A percentile compares a stretch with the other conserved stretches of the same genome.
phyloP scores from a whole-genome alignment of 148 eudicot species.

The Spergularia marina region DNA sequence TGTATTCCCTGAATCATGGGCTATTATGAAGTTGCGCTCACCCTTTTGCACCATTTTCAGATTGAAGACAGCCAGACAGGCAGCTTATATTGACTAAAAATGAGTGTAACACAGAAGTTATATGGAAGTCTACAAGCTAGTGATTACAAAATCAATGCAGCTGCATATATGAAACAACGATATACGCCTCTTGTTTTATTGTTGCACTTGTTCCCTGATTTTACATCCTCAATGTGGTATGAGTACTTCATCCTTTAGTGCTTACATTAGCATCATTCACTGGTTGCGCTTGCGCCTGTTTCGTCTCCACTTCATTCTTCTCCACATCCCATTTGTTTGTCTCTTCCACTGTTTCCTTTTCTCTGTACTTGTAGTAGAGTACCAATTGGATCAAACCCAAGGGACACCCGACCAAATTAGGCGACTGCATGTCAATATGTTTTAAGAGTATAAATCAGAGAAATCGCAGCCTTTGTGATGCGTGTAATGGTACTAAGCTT shows the following conservation, averaged over 20 bases:
- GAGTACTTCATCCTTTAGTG: slow-evolving; percentile 22
- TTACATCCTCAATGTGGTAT: no score
- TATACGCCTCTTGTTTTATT: no score
- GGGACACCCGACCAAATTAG: slow-evolving; percentile 54
- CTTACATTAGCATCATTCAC: slow-evolving; percentile 21
- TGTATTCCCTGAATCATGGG: no score
- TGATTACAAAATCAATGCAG: no score
- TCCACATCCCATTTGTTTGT: slow-evolving; percentile 48
- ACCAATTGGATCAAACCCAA: slow-evolving; percentile 52
- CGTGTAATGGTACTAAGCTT: no score
- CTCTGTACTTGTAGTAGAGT: slow-evolving; percentile 58
- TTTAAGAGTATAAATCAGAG: slow-evolving; percentile 13
- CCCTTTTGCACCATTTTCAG: no score
- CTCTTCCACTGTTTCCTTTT: slow-evolving; percentile 30
- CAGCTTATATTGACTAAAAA: no score
- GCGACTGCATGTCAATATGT: slow-evolving; percentile 33
- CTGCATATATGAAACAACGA: no score
- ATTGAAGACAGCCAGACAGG: no score
- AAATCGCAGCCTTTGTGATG: background rate
- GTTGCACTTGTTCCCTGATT: background rate
- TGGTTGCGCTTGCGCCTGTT: slow-evolving; percentile 35
- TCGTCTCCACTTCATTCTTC: slow-evolving; percentile 31
- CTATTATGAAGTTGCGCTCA: no score
- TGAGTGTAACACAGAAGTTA: no score
- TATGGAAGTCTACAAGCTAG: no score